Evolutionary conservation across 129 eudicot species (phyloP).

Genomic region (Gnaphalium uliginosum): DNA sequence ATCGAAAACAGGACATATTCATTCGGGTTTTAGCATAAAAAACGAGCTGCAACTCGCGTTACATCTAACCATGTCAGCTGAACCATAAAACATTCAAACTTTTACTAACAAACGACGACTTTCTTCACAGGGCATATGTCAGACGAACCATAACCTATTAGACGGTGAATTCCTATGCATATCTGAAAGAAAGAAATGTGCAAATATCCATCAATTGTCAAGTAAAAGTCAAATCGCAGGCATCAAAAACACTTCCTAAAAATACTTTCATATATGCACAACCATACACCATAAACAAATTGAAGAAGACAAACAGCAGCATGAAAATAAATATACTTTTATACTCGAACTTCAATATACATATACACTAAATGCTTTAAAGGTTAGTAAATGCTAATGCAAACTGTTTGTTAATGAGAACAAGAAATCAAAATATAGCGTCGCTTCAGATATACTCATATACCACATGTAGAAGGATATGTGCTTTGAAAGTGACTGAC

Average conservation of each 20-base stretch:
- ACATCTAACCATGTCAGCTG: slow-evolving; percentile 47
- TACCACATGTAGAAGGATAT: not conserved
- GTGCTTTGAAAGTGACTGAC: not conserved
- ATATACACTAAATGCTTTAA: not conserved
- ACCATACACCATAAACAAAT: not conserved
- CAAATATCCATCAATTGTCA: not conserved
- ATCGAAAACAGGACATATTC: slow-evolving; percentile 36
- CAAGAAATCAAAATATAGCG: not conserved
- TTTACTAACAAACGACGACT: slow-evolving; percentile 20
- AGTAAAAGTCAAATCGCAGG: not conserved
- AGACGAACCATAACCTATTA: slow-evolving; percentile 33
- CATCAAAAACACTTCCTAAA: not conserved
- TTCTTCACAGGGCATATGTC: slow-evolving; percentile 35
- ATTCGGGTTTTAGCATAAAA: slow-evolving; percentile 33
- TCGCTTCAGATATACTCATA: not conserved
- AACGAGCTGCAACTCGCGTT: slow-evolving; percentile 25
- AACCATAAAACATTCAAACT: slow-evolving; percentile 27
- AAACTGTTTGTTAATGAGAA: not conserved
- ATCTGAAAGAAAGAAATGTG: slow-evolving; percentile 42
- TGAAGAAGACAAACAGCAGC: not conserved
- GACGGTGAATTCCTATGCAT: slow-evolving; percentile 31
- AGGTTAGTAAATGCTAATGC: not conserved
- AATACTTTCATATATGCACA: not conserved
- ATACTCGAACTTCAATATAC: not conserved
- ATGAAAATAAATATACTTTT: not conserved